Percentiles rank a stretch among this genome's conserved stretches.
Evolutionary conservation across 1,284 basidiomycete species (phyloP).

Genomic region (Trichosporon inkin): DNA sequence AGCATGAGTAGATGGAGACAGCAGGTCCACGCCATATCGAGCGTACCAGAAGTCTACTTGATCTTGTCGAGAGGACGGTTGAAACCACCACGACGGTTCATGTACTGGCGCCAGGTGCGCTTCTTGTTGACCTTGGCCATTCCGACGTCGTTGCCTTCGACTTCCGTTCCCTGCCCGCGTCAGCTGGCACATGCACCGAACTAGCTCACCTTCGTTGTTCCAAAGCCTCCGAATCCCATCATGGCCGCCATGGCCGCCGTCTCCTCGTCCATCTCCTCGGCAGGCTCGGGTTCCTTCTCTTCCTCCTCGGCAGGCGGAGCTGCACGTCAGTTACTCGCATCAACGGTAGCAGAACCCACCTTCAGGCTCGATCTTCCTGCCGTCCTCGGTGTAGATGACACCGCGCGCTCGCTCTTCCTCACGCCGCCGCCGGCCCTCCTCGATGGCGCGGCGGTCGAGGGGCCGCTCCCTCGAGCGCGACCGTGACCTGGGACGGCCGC

Average conservation of each 20-base stretch:
- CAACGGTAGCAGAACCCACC: constrained; percentile 20
- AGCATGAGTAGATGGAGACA: neutral
- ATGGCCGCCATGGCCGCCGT: constrained; percentile 76
- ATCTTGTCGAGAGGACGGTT: constrained; percentile 78
- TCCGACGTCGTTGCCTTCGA: constrained; percentile 58
- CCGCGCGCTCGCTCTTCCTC: constrained; percentile 47
- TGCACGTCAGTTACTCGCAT: neutral
- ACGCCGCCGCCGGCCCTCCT: constrained; percentile 45
- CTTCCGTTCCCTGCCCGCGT: constrained; percentile 62
- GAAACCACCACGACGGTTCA: constrained; percentile 78
- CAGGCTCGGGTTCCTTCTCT: constrained; percentile 59
- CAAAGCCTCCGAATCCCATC: constrained; percentile 89
- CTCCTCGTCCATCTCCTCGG: constrained; percentile 61
- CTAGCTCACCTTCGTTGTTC: constrained; percentile 72
- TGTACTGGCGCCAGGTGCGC: constrained; percentile 82
- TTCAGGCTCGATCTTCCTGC: constrained; percentile 23
- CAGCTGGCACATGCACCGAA: neutral
- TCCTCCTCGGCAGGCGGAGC: constrained; percentile 43
- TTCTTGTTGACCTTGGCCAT: constrained; percentile 72
- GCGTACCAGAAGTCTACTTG: constrained; percentile 51
- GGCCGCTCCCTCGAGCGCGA: constrained; percentile 31
- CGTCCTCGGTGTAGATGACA: constrained; percentile 33
- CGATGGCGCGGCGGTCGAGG: constrained; percentile 43
- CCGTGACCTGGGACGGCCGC: constrained; percentile 15
- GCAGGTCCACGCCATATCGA: no score